Base-by-base conservation (phyloP, 805 yeast species). In the Candida alai region DNA sequence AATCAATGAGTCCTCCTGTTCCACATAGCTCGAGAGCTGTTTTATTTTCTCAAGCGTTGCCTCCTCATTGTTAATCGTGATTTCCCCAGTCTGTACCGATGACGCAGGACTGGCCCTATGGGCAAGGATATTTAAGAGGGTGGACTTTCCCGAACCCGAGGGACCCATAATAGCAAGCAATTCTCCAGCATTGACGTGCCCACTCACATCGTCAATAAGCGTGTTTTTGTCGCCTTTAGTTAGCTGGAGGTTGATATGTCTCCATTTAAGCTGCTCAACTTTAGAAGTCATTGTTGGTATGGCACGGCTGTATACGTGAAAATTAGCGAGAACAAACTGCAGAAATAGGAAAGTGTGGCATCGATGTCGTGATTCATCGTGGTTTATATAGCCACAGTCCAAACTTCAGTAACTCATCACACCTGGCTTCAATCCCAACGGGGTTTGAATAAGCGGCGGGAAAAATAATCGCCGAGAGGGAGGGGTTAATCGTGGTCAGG, bases 61-160 rank as follows among this genome's bases (percentile, higher is more conserved):
- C 24, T 29, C 34, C 20, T 32, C 21, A 17, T 19, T 24, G n/a
- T 26, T 30, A 5, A 36, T 35, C 16, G 8, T 26, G 3, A 36
- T 36, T n/a, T 21, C 24, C 16, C 40, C 40, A 5, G 37, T 13
- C 31, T 22, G 19, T 19, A 14, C 30, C 2, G 23, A 39, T 4
- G 36, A 28, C 6, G 22, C 28, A 16, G 30, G 56, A 8, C 79
- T 52, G 7, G 79, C 51, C 32, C 89, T 64, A 13, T 78, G 76
- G 16, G 90, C 77, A 18, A 64, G 40, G 26, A 42, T 48, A 32
- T 60, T 61, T 22, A 64, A 44, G n/a, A 63, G 42, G 0, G 69
- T 62, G 1, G 69, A 59, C 29, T 64, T 64, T 6, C 70, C 70
- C 38, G 65, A 55, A 21, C 70, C 70, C 3, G 64, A 56, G 2